Conservation (phyloP, 345 rosid species). For the Raphanus raphanistrum region DNA sequence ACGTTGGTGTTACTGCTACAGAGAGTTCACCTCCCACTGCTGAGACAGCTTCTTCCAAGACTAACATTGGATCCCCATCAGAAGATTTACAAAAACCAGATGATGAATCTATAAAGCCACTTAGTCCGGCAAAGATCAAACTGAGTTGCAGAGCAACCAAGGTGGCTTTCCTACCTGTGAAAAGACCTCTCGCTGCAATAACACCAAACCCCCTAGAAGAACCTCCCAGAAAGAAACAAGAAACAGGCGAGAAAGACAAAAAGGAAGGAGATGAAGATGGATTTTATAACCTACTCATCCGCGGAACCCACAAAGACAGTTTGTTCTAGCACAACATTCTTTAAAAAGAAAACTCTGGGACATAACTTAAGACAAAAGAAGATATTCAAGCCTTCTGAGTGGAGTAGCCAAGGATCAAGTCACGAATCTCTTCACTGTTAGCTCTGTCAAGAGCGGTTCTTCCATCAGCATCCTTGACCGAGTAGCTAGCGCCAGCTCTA, state of each 20-base stretch:
- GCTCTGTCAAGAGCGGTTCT: conserved; percentile 77
- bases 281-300: conserved; percentile 40
- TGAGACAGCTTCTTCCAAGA: background rate
- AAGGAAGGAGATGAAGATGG: conserved; percentile 29
- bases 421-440: conserved; percentile 58
- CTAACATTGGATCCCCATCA: background rate
- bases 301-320: conserved; percentile 37
- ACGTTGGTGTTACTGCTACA: background rate
- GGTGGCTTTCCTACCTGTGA: conserved; percentile 70
- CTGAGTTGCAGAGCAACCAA: conserved; percentile 33
- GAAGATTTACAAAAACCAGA: conserved; percentile 25
- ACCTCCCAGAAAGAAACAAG: conserved; percentile 31
- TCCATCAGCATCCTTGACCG: conserved; percentile 70
- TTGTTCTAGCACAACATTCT: conserved; percentile 35
- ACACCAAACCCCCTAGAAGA: conserved; percentile 32
- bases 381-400: conserved; percentile 50
- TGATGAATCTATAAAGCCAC: conserved; percentile 18
- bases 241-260: conserved; percentile 22
- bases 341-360: background rate
- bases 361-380: background rate
- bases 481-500: conserved; percentile 72
- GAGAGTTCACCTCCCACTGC: conserved; percentile 26
- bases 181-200: conserved; percentile 45
- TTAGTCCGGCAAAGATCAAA: conserved; percentile 24
- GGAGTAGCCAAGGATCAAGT: conserved; percentile 60